Base-by-base conservation (phyloP, 805 yeast species). In the Suhomyces sp. region DNA sequence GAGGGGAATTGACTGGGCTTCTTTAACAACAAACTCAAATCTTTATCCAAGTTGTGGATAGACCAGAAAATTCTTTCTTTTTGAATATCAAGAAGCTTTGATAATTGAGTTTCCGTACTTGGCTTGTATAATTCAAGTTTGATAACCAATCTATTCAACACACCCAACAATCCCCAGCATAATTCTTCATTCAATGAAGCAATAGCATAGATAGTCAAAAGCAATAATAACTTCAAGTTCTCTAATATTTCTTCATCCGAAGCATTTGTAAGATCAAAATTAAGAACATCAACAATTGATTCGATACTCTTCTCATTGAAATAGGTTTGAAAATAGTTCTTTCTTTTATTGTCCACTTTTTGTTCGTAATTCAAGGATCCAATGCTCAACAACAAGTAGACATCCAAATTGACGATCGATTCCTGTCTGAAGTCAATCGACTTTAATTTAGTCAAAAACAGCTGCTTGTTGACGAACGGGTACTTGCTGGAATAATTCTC, bases 331-430 rank as follows among this genome's bases (percentile, higher is more conserved):
- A 60, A 68, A 25, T 49, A 42, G 15, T 26, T 27, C 13, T 51
- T 40, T 31, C 42, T 43, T 28, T 54, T 46, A 3, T 17, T 7
- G 6, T 31, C 33, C 35, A 52, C 46, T 4, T 40, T 44, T 12
- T 59, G 46, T 41, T 65, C 72, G 38, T 56, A 51, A 5, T 66
- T 46, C 25, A 64, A 46, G 40, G 71, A 62, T 7, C 72, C 72
- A 16, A 64, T 60, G 35, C 66, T 54, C 54, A 68, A 46, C 24
- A 67, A 47, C 35, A 68, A 40, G 46, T 65, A 68, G 13, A 61
- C 47, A 40, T 66, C 70, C 39, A 66, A 46, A 40, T 56, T 57
- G 14, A 68, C 56, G 28, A 68, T 62, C 4, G 63, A 48, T 39
- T 67, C 72, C 25, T 50, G 49, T 12, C 41, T 33, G 37, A 67